Evolutionary conservation across 1,284 basidiomycete genomes (phyloP), one percentile per base, ranked within the genome.

Genomic region (Ceratobasidium theobromae): DNA sequence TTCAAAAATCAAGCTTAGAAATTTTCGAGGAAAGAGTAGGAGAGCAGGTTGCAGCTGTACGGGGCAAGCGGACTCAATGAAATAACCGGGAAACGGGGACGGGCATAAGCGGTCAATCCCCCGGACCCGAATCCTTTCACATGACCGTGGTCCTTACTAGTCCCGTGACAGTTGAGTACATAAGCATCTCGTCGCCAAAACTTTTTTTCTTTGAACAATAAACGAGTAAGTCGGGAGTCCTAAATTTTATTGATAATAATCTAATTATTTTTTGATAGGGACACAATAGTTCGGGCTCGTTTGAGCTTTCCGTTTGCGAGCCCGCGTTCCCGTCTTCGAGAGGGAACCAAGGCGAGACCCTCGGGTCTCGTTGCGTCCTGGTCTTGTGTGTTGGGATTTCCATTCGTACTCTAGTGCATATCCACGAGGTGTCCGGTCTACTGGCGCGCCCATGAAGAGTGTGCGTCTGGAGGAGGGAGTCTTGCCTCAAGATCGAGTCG

Each of bases 221-320:
- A 67, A 67, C 43, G 65, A 57, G 68, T 69, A 46, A 62, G 68
- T 66, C 14, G 38, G 8, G 14, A 14, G 8, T 33, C 32, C 25
- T 30, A 1, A 40, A 18, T 25, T 67, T 21, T 35, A 3, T 27
- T 12, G 30, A n/a, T 27, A 8, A 43, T 52, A 35, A 53, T 18
- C 35, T 43, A 21, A 80, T 79, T 77, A 21, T 18, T 30, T 35
- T 45, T 51, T 23, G 16, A 54, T 53, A 87, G 81, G 85, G 87
- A 91, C 88, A 85, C 75, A 84, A 88, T 88, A 91, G 89, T 91
- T 91, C 88, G 88, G 87, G 82, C 88, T 60, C 57, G 57, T 60
- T 49, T 60, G 57, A 60, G 57, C 57, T 60, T 60, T 21, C 57
- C 57, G 57, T 60, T 60, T 60, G 57, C 57, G 57, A 46, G 57